phyloP scores from a whole-genome alignment of 2,329 filamentous ascomycete species.

The Penicillium sp. region DNA sequence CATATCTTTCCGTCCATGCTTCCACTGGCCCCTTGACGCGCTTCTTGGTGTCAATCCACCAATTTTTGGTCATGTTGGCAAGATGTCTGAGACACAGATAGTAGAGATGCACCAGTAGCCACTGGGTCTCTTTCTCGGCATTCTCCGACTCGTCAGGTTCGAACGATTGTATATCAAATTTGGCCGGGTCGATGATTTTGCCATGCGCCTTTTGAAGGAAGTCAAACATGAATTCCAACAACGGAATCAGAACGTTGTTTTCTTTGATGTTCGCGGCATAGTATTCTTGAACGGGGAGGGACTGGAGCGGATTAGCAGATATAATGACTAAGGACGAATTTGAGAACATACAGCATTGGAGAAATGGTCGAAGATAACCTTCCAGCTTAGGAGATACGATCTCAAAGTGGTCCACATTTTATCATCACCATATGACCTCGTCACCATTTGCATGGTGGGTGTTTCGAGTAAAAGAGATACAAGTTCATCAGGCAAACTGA shows the following conservation, averaged over 20 bases:
- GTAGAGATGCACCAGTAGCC: constrained; percentile 83
- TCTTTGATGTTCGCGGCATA: constrained; percentile 81
- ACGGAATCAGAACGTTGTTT: constrained; percentile 66
- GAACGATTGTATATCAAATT: constrained; percentile 70
- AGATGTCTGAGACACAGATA: constrained; percentile 78
- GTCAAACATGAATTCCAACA: constrained; percentile 82
- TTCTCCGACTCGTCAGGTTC: constrained; percentile 63
- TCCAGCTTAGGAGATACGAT: constrained; percentile 86
- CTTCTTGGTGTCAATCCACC: constrained; percentile 81
- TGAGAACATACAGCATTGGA: constrained; percentile 60
- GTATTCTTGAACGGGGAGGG: constrained; percentile 79
- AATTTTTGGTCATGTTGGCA: constrained; percentile 77
- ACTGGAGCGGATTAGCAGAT: constrained; percentile 48
- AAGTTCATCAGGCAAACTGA: constrained; percentile 79
- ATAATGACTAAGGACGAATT: not conserved
- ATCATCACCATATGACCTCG: constrained; percentile 66
- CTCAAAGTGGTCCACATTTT: constrained; percentile 71
- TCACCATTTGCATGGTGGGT: constrained; percentile 70
- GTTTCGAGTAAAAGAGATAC: constrained; percentile 80
- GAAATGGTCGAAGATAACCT: constrained; percentile 86
- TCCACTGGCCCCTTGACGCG: constrained; percentile 80
- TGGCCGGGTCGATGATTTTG: constrained; percentile 70
- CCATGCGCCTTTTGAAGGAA: constrained; percentile 79
- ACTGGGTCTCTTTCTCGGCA: constrained; percentile 75
- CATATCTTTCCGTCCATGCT: constrained; percentile 81